Evolutionary conservation across 192 early-diverging fungal genomes (phyloP).

Genomic region (Coemansia sp.): DNA sequence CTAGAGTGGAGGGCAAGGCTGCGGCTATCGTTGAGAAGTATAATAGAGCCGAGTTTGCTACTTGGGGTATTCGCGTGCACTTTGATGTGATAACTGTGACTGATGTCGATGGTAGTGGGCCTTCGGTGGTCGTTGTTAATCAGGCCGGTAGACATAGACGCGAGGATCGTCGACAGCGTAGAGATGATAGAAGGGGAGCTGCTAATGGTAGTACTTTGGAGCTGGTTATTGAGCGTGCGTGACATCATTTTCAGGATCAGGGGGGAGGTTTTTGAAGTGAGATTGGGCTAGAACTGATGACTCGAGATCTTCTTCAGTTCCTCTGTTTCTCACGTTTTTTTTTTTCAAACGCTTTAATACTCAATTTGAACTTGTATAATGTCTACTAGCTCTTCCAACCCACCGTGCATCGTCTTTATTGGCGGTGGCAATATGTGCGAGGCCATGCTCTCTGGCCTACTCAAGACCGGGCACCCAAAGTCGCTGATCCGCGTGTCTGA

Average conservation of each 20-base stretch:
- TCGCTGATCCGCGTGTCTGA: constrained; percentile 81
- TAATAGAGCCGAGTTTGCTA: constrained; percentile 31
- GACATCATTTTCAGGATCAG: constrained; percentile 10
- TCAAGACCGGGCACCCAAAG: constrained; percentile 72
- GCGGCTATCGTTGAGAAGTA: constrained; percentile 30
- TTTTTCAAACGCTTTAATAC: background rate
- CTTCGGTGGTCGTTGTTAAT: background rate
- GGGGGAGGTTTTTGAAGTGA: background rate
- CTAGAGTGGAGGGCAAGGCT: constrained; percentile 16
- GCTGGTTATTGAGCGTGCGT: constrained; percentile 9
- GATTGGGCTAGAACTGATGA: background rate
- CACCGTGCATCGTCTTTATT: constrained; percentile 65
- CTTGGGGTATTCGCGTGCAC: constrained; percentile 22
- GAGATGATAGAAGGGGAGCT: background rate
- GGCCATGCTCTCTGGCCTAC: constrained; percentile 88
- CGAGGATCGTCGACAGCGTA: background rate
- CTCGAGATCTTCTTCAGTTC: background rate
- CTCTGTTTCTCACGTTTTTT: too few species aligned
- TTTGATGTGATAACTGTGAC: constrained; percentile 10
- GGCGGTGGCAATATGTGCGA: constrained; percentile 97
- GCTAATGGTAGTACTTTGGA: background rate
- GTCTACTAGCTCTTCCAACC: constrained; percentile 7
- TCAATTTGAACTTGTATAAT: background rate
- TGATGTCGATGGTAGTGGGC: background rate
- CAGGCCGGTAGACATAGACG: background rate